Evolutionary conservation across 192 early-diverging fungal genomes (phyloP).

Genomic region (Backusella parvicylindrica): DNA sequence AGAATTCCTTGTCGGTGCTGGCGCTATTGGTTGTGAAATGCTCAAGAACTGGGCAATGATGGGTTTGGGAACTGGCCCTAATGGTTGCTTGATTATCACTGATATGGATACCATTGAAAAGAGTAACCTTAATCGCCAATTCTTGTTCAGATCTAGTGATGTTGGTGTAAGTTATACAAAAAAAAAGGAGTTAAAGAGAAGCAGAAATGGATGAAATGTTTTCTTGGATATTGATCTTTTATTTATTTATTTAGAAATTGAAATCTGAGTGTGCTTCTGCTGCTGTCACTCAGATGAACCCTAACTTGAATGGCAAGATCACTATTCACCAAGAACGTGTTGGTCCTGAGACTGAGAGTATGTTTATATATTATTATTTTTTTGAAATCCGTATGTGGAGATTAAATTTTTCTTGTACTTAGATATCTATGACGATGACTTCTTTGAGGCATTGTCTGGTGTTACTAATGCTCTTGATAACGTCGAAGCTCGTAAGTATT

Average conservation of each 20-base stretch:
- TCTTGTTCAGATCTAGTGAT: constrained; percentile 88
- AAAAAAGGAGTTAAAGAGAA: background rate
- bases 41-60: constrained; percentile 99
- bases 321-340: constrained; percentile 89
- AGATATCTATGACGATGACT: constrained; percentile 82
- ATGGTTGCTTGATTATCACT: constrained; percentile 83
- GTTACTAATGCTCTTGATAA: constrained; percentile 99
- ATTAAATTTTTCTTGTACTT: background rate
- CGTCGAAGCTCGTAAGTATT: constrained; percentile 85
- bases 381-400: background rate
- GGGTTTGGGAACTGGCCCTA: constrained; percentile 79
- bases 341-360: constrained; percentile 86
- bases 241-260: constrained; percentile 54
- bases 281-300: constrained; percentile 93
- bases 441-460: constrained; percentile 84
- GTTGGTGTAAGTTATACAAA: constrained; percentile 54
- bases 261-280: constrained; percentile 89
- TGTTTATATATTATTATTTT: background rate
- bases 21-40: constrained; percentile 99
- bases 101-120: constrained; percentile 99
- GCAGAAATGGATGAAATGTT: too few relatives aligned
- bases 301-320: constrained; percentile 67
- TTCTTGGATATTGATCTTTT: background rate
- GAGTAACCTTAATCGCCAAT: constrained; percentile 98
- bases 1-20: constrained; percentile 96